A percentile compares a stretch with the other conserved stretches of the same genome.
Conservation (phyloP, 2,329 filamentous ascomycete species). For the Didymellaceae sp. region DNA sequence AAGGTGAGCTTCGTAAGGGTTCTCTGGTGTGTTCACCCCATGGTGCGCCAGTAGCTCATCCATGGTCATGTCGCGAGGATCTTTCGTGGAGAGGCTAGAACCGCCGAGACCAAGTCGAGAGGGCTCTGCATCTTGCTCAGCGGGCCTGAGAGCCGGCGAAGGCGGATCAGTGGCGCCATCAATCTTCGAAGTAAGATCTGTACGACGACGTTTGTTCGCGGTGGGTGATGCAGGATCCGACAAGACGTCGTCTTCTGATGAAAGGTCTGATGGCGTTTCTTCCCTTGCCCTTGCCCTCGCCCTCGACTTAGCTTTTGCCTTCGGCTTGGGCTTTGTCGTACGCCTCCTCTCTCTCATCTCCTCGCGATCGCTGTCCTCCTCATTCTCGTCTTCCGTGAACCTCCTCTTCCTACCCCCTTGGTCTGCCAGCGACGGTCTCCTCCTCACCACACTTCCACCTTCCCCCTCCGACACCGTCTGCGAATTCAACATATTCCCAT, state of each 20-base stretch:
- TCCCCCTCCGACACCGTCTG: background rate
- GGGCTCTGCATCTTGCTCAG: background rate
- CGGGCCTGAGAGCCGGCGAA: background rate
- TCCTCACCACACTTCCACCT: constrained; percentile 3
- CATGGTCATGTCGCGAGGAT: constrained; percentile 5
- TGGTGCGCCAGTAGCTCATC: constrained; percentile 8
- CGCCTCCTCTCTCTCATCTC: background rate
- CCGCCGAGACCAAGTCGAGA: background rate
- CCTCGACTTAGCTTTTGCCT: background rate
- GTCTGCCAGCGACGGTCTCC: background rate
- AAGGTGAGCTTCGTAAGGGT: constrained; percentile 19
- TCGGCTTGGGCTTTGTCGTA: background rate
- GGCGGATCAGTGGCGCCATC: background rate
- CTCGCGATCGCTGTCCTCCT: background rate
- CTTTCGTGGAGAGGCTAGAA: background rate
- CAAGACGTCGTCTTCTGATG: constrained; percentile 14
- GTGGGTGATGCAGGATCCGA: constrained; percentile 13
- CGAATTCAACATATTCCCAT: constrained; percentile 30
- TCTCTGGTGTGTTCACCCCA: constrained; percentile 9
- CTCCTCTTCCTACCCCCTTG: background rate
- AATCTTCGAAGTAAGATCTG: background rate
- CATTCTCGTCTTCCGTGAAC: background rate
- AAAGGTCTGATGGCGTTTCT: constrained; percentile 1
- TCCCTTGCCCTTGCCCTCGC: background rate
- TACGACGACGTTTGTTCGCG: constrained; percentile 7